Conservation (phyloP, 306 rosid species). For the Gastrolobium villosum region DNA sequence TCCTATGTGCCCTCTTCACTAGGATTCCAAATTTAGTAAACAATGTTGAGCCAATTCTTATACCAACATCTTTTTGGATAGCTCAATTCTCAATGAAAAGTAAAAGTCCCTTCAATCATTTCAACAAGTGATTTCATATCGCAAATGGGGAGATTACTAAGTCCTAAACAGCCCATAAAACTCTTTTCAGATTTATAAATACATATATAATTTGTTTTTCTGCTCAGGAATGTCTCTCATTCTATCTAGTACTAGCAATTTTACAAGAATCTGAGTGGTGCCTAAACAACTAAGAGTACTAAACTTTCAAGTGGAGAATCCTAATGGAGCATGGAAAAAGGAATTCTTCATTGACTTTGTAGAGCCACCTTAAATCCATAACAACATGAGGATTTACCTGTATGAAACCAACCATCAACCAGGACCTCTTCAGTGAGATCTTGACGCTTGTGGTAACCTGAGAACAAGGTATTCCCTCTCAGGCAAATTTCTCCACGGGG, state of each 20-base stretch:
- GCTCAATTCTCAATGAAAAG: neutral
- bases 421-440: constrained; percentile 84
- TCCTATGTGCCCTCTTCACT: neutral
- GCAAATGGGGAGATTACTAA: neutral
- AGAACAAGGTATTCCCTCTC: constrained; percentile 84
- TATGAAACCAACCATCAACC: constrained; percentile 97
- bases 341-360: constrained; percentile 6
- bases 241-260: neutral
- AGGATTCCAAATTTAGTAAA: neutral
- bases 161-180: neutral
- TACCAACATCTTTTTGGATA: neutral
- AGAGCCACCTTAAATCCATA: neutral
- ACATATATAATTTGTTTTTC: neutral
- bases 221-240: neutral
- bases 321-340: neutral
- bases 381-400: constrained; percentile 65
- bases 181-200: neutral
- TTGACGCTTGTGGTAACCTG: constrained; percentile 88
- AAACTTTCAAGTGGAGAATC: constrained; percentile 1
- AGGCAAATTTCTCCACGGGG: constrained; percentile 96
- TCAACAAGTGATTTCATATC: neutral
- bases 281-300: neutral
- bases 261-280: neutral
- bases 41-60: neutral
- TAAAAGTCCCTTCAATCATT: neutral